Conservation (phyloP, 305 asterid species). For the Andrographis paniculata region DNA sequence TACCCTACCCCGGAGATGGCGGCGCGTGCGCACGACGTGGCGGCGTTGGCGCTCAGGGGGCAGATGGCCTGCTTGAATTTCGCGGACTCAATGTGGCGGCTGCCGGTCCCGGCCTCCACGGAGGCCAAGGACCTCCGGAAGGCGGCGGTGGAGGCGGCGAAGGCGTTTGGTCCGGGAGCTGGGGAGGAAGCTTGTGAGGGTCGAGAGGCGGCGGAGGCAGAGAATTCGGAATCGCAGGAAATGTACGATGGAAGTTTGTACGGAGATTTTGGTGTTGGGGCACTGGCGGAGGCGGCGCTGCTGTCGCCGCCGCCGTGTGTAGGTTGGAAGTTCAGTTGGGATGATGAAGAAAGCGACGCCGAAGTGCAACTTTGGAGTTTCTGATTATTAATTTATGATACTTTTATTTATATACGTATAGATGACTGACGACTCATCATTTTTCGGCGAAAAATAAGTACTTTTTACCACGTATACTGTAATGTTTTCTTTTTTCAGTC, state of each 20-base stretch:
- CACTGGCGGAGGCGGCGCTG: slow-evolving; percentile 25
- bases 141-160: slow-evolving; percentile 38
- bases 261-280: slow-evolving; percentile 11
- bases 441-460: too few relatives aligned
- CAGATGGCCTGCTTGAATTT: slow-evolving; percentile 44
- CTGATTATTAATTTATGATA: background rate
- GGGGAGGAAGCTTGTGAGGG: background rate
- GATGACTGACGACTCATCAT: too few relatives aligned
- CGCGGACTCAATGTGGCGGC: slow-evolving; percentile 49
- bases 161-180: slow-evolving; percentile 21
- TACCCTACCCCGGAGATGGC: slow-evolving; percentile 70
- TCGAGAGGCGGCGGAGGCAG: background rate
- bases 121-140: slow-evolving; percentile 32
- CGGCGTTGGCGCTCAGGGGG: slow-evolving; percentile 55
- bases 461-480: too few relatives aligned
- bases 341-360: slow-evolving; percentile 30
- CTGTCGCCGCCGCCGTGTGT: slow-evolving; percentile 32
- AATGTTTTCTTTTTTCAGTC: too few relatives aligned
- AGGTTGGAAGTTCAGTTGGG: slow-evolving; percentile 26
- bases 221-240: background rate
- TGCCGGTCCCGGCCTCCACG: slow-evolving; percentile 37
- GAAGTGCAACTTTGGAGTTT: slow-evolving; percentile 35
- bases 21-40: slow-evolving; percentile 70
- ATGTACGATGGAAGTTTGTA: too few relatives aligned
- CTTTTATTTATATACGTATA: background rate